These are phyloP conservation scores for Crinitomyces ghanaensis DNA, from an alignment of 805 yeast species.

Conservation along the genomic window DNA sequence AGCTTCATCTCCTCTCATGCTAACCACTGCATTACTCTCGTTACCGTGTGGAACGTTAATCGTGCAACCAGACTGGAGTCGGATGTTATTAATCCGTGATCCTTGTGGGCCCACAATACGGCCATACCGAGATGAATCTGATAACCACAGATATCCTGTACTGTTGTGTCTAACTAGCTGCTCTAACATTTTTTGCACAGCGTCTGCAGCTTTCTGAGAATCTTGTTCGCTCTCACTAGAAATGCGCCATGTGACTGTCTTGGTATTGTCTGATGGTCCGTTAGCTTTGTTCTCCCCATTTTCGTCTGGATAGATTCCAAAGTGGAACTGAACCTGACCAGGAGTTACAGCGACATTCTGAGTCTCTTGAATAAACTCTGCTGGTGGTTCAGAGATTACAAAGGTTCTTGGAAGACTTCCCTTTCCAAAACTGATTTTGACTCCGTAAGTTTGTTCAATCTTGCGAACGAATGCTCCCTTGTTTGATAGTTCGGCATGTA, in stretches of 20 bases:
- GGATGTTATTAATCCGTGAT: constrained; percentile 46
- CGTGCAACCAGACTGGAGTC: constrained; percentile 45
- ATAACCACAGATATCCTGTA: constrained; percentile 53
- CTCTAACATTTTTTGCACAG: constrained; percentile 40
- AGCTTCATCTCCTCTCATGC: constrained; percentile 48
- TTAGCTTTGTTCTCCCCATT: not conserved
- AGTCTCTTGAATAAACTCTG: constrained; percentile 23
- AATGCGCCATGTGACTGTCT: constrained; percentile 9
- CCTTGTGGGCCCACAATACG: constrained; percentile 73
- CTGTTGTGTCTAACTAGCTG: constrained; percentile 35
- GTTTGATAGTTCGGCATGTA: constrained; percentile 53
- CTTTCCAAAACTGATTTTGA: constrained; percentile 48
- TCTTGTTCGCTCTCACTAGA: constrained; percentile 40
- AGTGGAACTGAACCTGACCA: not conserved
- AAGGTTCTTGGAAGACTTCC: constrained; percentile 30
- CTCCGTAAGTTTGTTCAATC: constrained; percentile 40
- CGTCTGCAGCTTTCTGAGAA: constrained; percentile 40
- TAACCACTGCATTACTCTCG: constrained; percentile 44
- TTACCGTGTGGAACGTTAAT: constrained; percentile 52
- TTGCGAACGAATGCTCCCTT: constrained; percentile 51
- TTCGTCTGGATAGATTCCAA: constrained; percentile 5
- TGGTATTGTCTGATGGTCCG: constrained; percentile 4
- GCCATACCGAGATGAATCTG: constrained; percentile 41
- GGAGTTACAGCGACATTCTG: constrained; percentile 8
- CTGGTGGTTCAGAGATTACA: constrained; percentile 34